These are phyloP conservation scores for Eutypella sp. DNA, from an alignment of 2,329 filamentous ascomycete species.

Conservation along the genomic window DNA sequence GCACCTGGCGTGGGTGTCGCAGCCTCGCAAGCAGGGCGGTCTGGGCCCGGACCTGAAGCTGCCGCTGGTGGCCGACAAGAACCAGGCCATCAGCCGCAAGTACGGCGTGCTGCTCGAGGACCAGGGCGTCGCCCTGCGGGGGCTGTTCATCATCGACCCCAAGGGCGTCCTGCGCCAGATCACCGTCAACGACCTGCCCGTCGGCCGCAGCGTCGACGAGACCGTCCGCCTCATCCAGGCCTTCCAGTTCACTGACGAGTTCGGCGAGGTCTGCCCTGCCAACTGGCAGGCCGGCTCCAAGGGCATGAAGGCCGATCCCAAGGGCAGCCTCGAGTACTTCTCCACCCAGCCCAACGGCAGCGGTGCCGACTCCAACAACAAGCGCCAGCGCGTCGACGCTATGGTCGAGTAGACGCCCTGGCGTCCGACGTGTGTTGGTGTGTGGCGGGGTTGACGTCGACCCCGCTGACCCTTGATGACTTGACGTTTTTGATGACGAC, in stretches of 20 bases:
- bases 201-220: constrained; percentile 61
- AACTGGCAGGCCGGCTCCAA: constrained; percentile 44
- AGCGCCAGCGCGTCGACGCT: constrained; percentile 8
- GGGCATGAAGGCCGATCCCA: constrained; percentile 48
- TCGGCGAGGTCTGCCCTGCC: constrained; percentile 66
- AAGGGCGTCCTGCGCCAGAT: constrained; percentile 57
- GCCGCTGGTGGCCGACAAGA: constrained; percentile 58
- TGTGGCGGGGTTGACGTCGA: no score
- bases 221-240: constrained; percentile 62
- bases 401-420: constrained; percentile 13
- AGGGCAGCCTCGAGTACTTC: constrained; percentile 47
- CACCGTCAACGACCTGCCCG: constrained; percentile 61
- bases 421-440: no score
- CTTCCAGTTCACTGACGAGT: constrained; percentile 80
- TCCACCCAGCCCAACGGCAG: constrained; percentile 16
- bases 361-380: constrained; percentile 29
- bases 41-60: constrained; percentile 56
- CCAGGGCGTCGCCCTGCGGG: constrained; percentile 57
- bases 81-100: constrained; percentile 52
- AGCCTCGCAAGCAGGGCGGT: constrained; percentile 55
- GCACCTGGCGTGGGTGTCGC: constrained; percentile 53
- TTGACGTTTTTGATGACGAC: no score
- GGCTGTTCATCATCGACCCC: constrained; percentile 63
- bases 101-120: constrained; percentile 62
- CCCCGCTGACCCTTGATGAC: no score